These are phyloP conservation scores for Neofusicoccum parvum DNA, from an alignment of 2,329 filamentous ascomycete genomes.

Conservation along the genomic window DNA sequence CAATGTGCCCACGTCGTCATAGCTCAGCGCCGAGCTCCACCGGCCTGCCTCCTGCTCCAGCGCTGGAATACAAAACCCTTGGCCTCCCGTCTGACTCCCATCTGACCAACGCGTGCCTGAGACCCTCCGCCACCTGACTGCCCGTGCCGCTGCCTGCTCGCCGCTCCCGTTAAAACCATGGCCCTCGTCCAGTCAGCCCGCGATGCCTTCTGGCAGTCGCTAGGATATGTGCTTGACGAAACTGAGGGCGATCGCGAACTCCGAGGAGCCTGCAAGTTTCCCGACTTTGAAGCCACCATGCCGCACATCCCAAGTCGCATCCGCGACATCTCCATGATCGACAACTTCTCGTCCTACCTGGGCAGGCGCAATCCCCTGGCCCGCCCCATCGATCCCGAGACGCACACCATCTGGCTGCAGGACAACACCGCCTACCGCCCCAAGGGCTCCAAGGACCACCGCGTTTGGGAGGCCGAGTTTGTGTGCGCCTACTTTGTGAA, in stretches of 20 bases:
- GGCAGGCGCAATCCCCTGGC: constrained; percentile 42
- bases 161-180: not conserved
- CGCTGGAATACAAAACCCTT: not conserved
- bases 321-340: constrained; percentile 37
- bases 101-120: constrained; percentile 1
- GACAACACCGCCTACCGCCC: constrained; percentile 81
- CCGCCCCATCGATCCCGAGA: constrained; percentile 55
- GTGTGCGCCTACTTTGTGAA: constrained; percentile 80
- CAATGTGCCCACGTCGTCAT: not conserved
- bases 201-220: constrained; percentile 9
- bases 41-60: not conserved
- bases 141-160: not conserved
- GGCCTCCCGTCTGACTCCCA: not conserved
- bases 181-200: not conserved
- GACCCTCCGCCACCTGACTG: not conserved
- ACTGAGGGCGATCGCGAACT: constrained; percentile 4
- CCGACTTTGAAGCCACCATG: constrained; percentile 41
- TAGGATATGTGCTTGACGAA: not conserved
- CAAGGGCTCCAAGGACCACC: constrained; percentile 29
- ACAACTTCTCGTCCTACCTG: constrained; percentile 43
- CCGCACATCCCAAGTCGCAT: constrained; percentile 37
- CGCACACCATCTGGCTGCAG: constrained; percentile 81
- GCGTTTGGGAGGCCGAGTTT: constrained; percentile 77
- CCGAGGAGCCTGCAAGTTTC: constrained; percentile 26
- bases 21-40: not conserved